Conservation (phyloP, 208 protist genomes). For the Trypanosoma rangeli region DNA sequence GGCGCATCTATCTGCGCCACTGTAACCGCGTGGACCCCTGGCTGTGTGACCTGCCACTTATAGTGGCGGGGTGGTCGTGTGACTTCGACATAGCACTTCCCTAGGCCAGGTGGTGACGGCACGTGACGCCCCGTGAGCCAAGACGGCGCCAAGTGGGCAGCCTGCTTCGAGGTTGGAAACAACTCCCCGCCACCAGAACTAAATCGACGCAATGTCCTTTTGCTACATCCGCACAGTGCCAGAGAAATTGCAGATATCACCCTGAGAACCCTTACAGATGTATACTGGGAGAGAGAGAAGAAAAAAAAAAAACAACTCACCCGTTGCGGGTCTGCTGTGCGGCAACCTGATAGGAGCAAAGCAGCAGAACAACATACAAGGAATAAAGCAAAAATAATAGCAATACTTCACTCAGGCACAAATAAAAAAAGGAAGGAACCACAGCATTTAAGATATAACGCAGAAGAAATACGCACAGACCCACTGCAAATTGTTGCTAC, state of each 20-base stretch:
- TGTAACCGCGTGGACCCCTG: constrained; percentile 38
- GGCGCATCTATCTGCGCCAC: constrained; percentile 25
- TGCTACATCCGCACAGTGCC: constrained; percentile 21
- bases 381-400: not conserved
- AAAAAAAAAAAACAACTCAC: constrained; percentile 1
- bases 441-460: not conserved
- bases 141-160: constrained; percentile 53
- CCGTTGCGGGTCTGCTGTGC: not conserved
- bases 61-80: constrained; percentile 35
- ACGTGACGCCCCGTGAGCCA: constrained; percentile 60
- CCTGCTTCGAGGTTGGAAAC: constrained; percentile 82
- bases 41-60: constrained; percentile 48
- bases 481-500: not conserved
- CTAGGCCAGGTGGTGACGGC: constrained; percentile 49
- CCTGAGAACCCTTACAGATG: not conserved
- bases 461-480: not conserved
- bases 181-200: constrained; percentile 72
- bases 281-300: not conserved
- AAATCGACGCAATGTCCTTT: constrained; percentile 33
- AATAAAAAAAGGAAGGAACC: not conserved
- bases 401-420: not conserved
- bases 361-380: not conserved
- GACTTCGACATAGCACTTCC: constrained; percentile 49
- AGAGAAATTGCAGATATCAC: not conserved
- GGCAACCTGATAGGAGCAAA: not conserved